Evolutionary conservation across 441 rosid species (phyloP).

Genomic region (Corymbia calophylla): DNA sequence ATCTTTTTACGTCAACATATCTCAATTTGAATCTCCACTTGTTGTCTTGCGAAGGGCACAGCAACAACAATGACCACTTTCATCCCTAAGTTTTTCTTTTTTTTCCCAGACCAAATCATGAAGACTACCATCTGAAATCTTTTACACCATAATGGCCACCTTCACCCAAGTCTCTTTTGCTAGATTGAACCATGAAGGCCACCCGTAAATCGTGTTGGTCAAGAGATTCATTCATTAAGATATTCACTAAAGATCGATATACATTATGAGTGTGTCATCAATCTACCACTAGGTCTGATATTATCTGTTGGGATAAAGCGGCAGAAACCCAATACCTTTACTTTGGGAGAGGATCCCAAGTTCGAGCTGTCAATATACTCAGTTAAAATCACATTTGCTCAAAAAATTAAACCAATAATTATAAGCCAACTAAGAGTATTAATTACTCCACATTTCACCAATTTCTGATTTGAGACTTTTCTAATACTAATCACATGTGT

Average conservation of each 20-base stretch:
- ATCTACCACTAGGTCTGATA: not conserved
- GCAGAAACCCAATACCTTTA: fast-evolving
- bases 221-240: not conserved
- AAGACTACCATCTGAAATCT: not conserved
- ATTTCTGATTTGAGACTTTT: not conserved
- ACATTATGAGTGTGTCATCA: not conserved
- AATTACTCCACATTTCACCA: not conserved
- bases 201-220: not conserved
- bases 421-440: not conserved
- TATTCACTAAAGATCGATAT: not conserved
- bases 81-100: not conserved
- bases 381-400: not conserved
- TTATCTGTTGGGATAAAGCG: not conserved
- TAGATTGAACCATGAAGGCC: not conserved
- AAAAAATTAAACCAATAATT: not conserved
- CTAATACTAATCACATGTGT: not conserved
- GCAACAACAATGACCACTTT: not conserved
- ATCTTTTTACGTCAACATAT: not conserved
- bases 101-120: fast-evolving
- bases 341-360: not conserved
- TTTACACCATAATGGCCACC: not conserved
- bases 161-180: not conserved
- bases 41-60: not conserved
- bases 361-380: fast-evolving
- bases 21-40: not conserved